A percentile compares a stretch with the other conserved stretches of the same genome.
phyloP scores from a whole-genome alignment of 371 early-diverging fungal genomes.

The Circinella umbellata region DNA sequence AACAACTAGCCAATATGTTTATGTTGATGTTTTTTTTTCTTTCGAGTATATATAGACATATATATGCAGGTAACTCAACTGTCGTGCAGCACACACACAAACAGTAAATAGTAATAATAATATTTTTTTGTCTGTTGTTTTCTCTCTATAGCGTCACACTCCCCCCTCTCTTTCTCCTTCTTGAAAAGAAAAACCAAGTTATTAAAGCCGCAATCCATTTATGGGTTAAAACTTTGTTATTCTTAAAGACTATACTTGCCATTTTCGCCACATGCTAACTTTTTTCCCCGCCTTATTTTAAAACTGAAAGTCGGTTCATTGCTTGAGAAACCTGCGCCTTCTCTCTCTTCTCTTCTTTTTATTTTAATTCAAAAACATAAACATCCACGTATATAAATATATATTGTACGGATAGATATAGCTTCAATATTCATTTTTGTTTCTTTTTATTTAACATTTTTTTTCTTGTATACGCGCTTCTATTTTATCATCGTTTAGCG shows the following conservation, averaged over 20 bases:
- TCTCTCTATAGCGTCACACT: background rate
- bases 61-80: constrained; percentile 44
- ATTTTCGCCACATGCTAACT: constrained; percentile 9
- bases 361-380: no score
- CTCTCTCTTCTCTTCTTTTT: background rate
- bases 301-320: constrained; percentile 4
- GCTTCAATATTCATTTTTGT: no score
- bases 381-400: no score
- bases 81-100: constrained; percentile 32
- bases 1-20: background rate
- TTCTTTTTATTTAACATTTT: constrained; percentile 11
- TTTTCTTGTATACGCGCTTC: background rate
- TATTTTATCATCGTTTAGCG: background rate
- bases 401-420: no score
- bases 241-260: background rate
- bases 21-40: background rate
- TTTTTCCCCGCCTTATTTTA: constrained; percentile 16
- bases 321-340: constrained; percentile 3
- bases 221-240: background rate
- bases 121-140: background rate
- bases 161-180: background rate
- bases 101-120: constrained; percentile 30
- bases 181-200: background rate
- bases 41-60: constrained; percentile 18
- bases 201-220: constrained; percentile 3